A percentile compares a stretch with the other conserved stretches of the same genome.
Conservation (phyloP, 1,139 yeast species). For the Pichia sp. region DNA sequence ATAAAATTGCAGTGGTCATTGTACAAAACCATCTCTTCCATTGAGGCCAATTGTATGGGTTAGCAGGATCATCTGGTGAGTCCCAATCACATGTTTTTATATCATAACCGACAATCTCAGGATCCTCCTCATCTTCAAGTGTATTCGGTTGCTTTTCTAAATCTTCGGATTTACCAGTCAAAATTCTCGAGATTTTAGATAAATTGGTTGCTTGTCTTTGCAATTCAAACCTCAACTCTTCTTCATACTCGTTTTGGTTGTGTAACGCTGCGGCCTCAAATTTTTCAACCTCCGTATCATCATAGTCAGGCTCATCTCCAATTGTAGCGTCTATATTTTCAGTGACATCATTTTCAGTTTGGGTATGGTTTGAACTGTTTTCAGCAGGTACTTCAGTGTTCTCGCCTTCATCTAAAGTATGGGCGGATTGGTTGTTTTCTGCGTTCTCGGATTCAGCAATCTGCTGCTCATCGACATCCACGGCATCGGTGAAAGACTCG, state of each 20-base stretch:
- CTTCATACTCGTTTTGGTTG: constrained; percentile 15
- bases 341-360: neutral
- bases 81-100: constrained; percentile 55
- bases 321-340: no score
- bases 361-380: no score
- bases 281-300: neutral
- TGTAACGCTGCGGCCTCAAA: neutral
- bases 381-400: neutral
- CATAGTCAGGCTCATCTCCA: neutral
- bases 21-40: constrained; percentile 60
- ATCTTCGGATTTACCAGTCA: constrained; percentile 8
- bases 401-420: neutral
- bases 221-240: constrained; percentile 19
- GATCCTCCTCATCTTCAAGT: constrained; percentile 9
- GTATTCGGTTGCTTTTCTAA: neutral
- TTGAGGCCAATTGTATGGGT: constrained; percentile 59
- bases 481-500: constrained; percentile 7
- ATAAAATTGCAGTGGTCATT: constrained; percentile 51
- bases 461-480: neutral
- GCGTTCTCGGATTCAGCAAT: neutral
- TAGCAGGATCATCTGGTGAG: constrained; percentile 45
- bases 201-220: constrained; percentile 15
- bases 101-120: constrained; percentile 25
- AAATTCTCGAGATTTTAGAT: constrained; percentile 13
- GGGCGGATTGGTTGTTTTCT: neutral